Evolutionary conservation across 345 rosid genomes (phyloP), one percentile per base, ranked within the genome.

Genomic region (Ceriops tagal): DNA sequence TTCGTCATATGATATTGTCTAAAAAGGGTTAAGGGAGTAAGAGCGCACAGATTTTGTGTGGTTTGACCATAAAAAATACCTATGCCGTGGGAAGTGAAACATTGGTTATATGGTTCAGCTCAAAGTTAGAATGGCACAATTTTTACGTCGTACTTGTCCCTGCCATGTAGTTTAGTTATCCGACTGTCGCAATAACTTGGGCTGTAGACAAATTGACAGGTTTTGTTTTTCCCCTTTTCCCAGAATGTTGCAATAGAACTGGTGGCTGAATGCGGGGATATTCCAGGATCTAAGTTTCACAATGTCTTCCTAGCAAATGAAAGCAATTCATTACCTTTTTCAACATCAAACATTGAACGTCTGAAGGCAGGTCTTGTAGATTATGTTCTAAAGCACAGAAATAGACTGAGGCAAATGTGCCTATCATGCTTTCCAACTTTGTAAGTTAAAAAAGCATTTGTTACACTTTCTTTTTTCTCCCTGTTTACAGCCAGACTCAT

Each of bases 171-270:
- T 3, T 13, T 43, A 43, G 49, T 43, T 4, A 43, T 9, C 49
- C 62, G 22, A 35, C 19, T 49, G 3, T 21, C n/a, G 4, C 6
- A 39, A 13, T 5, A 46, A 30, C 55, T 57, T 39, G 16, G 49
- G 52, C 64, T 31, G 30, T 35, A 56, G 9, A 31, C 27, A 55
- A 47, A 27, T 59, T n/a, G 58, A 30, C 62, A 73, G 67, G 27
- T 64, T 55, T 10, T 28, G 62, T 30, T 66, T 60, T 19, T n/a
- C 47, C 20, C 22, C 4, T 73, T 39, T 68, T 32, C 57, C 67
- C 88, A 95, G 96, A 85, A 81, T 83, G 78, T 95, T 77, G 84
- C 88, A 27, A 75, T 87, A 73, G 97, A 89, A 77, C 63, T 92
- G 79, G 80, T 80, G 66, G 83, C 79, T 69, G 83, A 87, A 64